phyloP scores from a whole-genome alignment of 2,329 filamentous ascomycete genomes.

The Nannizziopsis barbatae region DNA sequence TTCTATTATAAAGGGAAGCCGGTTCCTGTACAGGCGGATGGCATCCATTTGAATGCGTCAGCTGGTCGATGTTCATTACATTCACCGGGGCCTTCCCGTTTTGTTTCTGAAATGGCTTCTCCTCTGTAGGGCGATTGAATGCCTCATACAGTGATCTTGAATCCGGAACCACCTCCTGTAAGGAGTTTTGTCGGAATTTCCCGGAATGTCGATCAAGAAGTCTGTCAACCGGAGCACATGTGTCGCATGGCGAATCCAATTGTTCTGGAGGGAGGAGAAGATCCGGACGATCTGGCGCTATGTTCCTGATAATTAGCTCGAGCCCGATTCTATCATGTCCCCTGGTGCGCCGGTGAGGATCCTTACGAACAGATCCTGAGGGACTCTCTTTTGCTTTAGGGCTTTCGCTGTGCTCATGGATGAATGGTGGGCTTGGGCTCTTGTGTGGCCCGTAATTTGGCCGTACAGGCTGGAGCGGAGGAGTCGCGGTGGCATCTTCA shows the following conservation, averaged over 20 bases:
- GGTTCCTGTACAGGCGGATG: neutral
- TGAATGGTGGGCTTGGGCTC: slow-evolving; percentile 27
- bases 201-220: neutral
- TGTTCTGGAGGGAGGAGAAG: slow-evolving; percentile 40
- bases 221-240: neutral
- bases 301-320: slow-evolving; percentile 54
- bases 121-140: neutral
- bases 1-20: neutral
- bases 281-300: slow-evolving; percentile 55
- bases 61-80: slow-evolving; percentile 4
- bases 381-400: slow-evolving; percentile 24
- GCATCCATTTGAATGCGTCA: neutral
- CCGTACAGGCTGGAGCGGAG: slow-evolving; percentile 25
- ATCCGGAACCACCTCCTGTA: neutral
- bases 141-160: neutral
- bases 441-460: slow-evolving; percentile 25
- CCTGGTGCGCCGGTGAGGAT: slow-evolving; percentile 17
- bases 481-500: slow-evolving; percentile 32
- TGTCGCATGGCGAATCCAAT: slow-evolving; percentile 5
- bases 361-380: slow-evolving; percentile 28
- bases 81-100: neutral
- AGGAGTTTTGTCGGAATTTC: neutral
- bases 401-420: slow-evolving; percentile 19
- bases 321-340: slow-evolving; percentile 42
- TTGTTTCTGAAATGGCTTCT: neutral